Evolutionary conservation across 192 early-diverging fungal species (phyloP), one percentile per base, ranked within the genome.

Genomic region (Coemansia asiatica): DNA sequence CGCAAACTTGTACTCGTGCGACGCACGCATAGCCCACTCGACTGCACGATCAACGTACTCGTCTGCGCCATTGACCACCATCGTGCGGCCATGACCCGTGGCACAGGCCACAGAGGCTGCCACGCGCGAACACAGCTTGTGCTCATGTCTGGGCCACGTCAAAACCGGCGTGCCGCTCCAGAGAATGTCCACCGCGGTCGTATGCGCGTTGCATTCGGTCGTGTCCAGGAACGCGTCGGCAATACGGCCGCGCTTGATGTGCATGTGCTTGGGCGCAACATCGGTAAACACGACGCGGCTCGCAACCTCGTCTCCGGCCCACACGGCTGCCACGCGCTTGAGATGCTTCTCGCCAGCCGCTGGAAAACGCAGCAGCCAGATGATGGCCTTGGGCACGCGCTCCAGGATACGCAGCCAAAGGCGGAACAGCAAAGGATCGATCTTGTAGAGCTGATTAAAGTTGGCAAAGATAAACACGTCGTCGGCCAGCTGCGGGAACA

Each of bases 401-500:
- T 82, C 83, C 25, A 97, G 77, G 26, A 97, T 94, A 12, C 87
- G 82, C 29, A 92, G 82, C 95, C 95, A 97, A 18, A 90, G 77
- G 12, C 85, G 84, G 75, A 96, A 96, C 25, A 91, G 92, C 4
- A 79, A 75, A 8, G 95, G 95, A 40, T 97, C 95, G 54, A 96
- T 87, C 90, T 97, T 97, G 84, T 97, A 97, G 9, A 95, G 83
- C 84, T 97, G 95, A 76, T 97, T 97, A 69, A 97, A 96, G 77
- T 94, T 95, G 58, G 95, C 94, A 88, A 92, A 95, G 56, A 97
- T 95, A 19, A 94, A 88, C 19, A 86, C 87, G 74, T 94, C 88
- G 69, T 95, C 92, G 19, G 84, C 72, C 44, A 96, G 57, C 40
- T 84, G 76, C 27, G 95, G 94, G 58, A 97, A 97, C 28, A 95